Evolutionary conservation across 805 yeast genomes (phyloP).

Genomic region (Tetrapisispora taiwanensis): DNA sequence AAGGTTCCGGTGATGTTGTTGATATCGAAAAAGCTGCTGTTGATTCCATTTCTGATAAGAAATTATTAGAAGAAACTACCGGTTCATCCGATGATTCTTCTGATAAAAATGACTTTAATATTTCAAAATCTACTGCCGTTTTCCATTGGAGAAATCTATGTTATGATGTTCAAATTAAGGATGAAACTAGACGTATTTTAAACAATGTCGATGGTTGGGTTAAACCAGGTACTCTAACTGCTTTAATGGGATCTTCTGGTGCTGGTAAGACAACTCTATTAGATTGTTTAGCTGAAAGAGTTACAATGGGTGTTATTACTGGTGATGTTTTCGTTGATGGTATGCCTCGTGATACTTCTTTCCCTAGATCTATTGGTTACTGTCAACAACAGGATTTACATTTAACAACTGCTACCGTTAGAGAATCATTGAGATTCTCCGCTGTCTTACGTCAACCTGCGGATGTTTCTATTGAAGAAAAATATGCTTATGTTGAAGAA

Average conservation of each 20-base stretch:
- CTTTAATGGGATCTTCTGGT: constrained; percentile 70
- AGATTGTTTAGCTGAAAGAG: constrained; percentile 61
- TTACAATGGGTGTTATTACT: constrained; percentile 59
- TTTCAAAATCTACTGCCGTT: constrained; percentile 35
- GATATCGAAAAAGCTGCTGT: constrained; percentile 9
- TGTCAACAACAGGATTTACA: constrained; percentile 74
- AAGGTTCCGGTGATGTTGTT: background rate
- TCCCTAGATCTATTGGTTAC: constrained; percentile 56
- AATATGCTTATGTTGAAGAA: constrained; percentile 55
- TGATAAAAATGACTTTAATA: constrained; percentile 20
- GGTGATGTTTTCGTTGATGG: constrained; percentile 64
- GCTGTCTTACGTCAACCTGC: constrained; percentile 60
- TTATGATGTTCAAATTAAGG: constrained; percentile 56
- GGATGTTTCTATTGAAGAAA: constrained; percentile 41
- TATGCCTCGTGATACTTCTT: constrained; percentile 45
- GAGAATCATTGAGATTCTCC: constrained; percentile 60
- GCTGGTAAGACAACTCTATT: constrained; percentile 73
- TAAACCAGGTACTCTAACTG: constrained; percentile 73
- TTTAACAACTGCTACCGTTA: constrained; percentile 53
- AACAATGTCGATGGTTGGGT: constrained; percentile 72
- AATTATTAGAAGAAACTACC: constrained; percentile 17
- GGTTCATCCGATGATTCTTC: constrained; percentile 4
- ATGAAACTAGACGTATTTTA: constrained; percentile 50
- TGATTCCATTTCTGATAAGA: constrained; percentile 12
- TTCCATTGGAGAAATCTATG: constrained; percentile 74